Conservation (phyloP, 495 filamentous ascomycete species). For the Podospora anserina region DNA sequence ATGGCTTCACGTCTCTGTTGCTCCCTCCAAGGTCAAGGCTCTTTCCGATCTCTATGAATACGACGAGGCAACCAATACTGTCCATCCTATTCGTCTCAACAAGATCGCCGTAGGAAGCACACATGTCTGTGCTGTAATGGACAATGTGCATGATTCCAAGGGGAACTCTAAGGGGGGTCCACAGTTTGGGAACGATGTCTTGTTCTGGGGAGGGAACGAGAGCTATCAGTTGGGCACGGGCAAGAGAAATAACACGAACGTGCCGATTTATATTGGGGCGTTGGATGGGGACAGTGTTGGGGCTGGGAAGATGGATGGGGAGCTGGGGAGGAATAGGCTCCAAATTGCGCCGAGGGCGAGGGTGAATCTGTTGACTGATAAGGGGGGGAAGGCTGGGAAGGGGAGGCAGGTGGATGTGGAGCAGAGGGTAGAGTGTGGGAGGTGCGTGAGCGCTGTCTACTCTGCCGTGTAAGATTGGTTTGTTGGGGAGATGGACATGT, state of each 20-base stretch:
- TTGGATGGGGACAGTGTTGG: constrained; percentile 48
- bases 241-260: constrained; percentile 71
- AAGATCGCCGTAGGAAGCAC: constrained; percentile 70
- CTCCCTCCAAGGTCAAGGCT: constrained; percentile 76
- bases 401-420: constrained; percentile 70
- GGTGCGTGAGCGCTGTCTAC: constrained; percentile 72
- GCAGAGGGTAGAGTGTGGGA: constrained; percentile 85
- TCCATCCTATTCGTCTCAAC: constrained; percentile 73
- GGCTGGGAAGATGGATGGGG: constrained; percentile 38
- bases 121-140: constrained; percentile 76
- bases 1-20: constrained; percentile 83
- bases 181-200: constrained; percentile 78
- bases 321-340: constrained; percentile 62
- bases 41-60: constrained; percentile 82
- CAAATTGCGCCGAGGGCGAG: constrained; percentile 79
- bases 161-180: constrained; percentile 58
- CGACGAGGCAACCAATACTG: constrained; percentile 63
- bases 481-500: not conserved
- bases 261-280: constrained; percentile 74
- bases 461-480: constrained; percentile 35
- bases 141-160: constrained; percentile 63
- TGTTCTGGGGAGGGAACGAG: constrained; percentile 96
- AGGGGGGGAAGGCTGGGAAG: constrained; percentile 57
- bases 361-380: constrained; percentile 36
- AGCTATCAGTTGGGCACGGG: constrained; percentile 89